phyloP scores from a whole-genome alignment of 345 rosid genomes.

The Eucalyptus victrix region DNA sequence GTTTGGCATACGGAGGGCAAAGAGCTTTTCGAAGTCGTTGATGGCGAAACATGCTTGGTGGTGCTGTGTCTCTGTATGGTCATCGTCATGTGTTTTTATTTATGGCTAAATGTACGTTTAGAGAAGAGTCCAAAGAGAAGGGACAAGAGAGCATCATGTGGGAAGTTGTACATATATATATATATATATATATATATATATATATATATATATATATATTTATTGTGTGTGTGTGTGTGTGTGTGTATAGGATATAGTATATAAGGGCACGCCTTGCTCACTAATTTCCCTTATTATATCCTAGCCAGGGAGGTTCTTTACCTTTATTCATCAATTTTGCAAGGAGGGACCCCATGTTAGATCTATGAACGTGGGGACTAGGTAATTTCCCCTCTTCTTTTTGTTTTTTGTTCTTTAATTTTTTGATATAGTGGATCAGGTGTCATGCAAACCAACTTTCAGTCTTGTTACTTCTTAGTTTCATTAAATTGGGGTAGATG shows the following conservation, averaged over 20 bases:
- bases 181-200: no score
- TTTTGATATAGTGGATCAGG: neutral
- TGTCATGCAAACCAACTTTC: neutral
- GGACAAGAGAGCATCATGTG: slow-evolving; percentile 65
- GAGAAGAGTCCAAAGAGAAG: slow-evolving; percentile 61
- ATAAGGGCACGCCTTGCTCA: slow-evolving; percentile 22
- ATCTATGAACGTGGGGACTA: neutral
- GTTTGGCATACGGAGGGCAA: neutral
- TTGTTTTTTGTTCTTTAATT: neutral
- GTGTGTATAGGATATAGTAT: slow-evolving; percentile 11
- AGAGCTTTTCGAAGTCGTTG: neutral
- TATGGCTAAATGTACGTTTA: neutral
- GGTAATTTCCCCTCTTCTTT: neutral
- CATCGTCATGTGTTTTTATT: neutral
- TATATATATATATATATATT: neutral
- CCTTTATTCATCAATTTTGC: neutral
- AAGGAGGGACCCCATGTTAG: neutral
- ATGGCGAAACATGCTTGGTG: neutral
- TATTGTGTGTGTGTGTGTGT: slow-evolving; percentile 6
- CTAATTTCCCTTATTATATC: slow-evolving; percentile 7
- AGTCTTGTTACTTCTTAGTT: neutral
- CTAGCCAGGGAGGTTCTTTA: neutral
- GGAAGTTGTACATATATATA: neutral
- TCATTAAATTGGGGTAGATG: neutral
- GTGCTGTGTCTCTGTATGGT: neutral